Evolutionary conservation across 352 stramenopile species (phyloP), one percentile per base, ranked within the genome.

Genomic region (Pythium periplocum): DNA sequence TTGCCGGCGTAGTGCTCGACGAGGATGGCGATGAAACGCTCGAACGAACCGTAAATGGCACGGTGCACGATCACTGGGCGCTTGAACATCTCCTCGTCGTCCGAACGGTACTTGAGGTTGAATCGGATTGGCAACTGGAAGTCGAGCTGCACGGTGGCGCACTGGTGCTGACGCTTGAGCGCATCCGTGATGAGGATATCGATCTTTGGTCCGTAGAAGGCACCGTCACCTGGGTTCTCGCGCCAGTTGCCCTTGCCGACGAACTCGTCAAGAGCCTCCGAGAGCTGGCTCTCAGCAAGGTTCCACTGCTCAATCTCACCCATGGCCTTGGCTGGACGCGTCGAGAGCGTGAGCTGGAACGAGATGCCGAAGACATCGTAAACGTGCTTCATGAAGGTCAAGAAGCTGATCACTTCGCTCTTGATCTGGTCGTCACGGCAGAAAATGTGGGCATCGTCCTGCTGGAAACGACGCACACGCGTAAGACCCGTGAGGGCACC

Each of bases 171-270:
- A 59, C 97, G 86, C 53, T 98, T 93, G 73, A 99, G 86, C 34
- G 93, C 91, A 77, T 99, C 97, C 65, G 96, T 87, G 66, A 85
- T 75, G 84, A 98, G 98, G 67, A 99, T 99, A 79, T 99, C 97
- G 73, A 99, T 99, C 81, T 99, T 99, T 9, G 97, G 97, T 33
- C 97, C 97, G 77, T 99, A 99, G 75, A 99, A 99, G 39, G 97
- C 97, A 59, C 97, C 97, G 68, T 99, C 97, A 44, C 95, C 97
- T 11, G 96, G 91, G 66, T 99, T 99, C 45, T 98, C 86, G 49
- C 84, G 83, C 97, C 97, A 99, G 51, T 97, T 95, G 50, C 94
- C 94, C 48, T 90, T 87, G 17, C 96, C 96, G 43, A 83, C 75
- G 57, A 99, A 99, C 50, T 90, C 80, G 64, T 99, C 86, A 63